Evolutionary conservation across 169 alveolate species (phyloP).

Genomic region (Ichthyophthirius multifiliis): DNA sequence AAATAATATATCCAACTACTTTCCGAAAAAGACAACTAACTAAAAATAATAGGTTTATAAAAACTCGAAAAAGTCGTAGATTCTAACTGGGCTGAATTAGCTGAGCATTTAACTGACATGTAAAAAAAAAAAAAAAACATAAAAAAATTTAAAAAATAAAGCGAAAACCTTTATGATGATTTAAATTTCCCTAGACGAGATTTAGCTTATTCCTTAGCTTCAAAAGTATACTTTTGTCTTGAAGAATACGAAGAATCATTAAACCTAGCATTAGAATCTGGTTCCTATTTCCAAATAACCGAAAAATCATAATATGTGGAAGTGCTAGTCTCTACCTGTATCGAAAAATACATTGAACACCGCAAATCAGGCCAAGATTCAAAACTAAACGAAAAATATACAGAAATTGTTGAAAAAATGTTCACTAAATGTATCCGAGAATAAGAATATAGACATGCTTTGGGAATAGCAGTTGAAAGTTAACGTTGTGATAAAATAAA

Average conservation of each 20-base stretch:
- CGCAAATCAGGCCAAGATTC: conserved; percentile 36
- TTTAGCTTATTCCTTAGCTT: conserved; percentile 93
- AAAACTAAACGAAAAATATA: conserved; percentile 73
- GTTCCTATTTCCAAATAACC: conserved; percentile 84
- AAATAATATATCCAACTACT: conserved; percentile 18
- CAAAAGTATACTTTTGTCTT: conserved; percentile 94
- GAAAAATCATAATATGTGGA: conserved; percentile 63
- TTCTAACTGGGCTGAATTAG: conserved; percentile 34
- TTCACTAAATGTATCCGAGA: conserved; percentile 84
- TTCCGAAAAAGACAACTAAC: conserved; percentile 30
- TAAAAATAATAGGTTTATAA: conserved; percentile 22
- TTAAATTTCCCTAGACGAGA: conserved; percentile 60
- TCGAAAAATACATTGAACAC: conserved; percentile 68
- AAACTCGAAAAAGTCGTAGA: conserved; percentile 21
- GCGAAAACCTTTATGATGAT: conserved; percentile 50
- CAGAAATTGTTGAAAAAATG: conserved; percentile 86
- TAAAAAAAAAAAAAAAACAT: not conserved
- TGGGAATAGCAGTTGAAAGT: conserved; percentile 95
- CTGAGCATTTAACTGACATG: conserved; percentile 28
- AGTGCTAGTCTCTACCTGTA: conserved; percentile 70
- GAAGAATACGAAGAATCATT: conserved; percentile 94
- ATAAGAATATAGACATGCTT: conserved; percentile 88
- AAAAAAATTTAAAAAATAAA: conserved; percentile 5
- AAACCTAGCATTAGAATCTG: conserved; percentile 94
- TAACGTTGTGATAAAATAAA: conserved; percentile 90